Evolutionary conservation across 768 basidiomycete genomes (phyloP), one percentile per base, ranked within the genome.

Genomic region (Lactarius tabidus): DNA sequence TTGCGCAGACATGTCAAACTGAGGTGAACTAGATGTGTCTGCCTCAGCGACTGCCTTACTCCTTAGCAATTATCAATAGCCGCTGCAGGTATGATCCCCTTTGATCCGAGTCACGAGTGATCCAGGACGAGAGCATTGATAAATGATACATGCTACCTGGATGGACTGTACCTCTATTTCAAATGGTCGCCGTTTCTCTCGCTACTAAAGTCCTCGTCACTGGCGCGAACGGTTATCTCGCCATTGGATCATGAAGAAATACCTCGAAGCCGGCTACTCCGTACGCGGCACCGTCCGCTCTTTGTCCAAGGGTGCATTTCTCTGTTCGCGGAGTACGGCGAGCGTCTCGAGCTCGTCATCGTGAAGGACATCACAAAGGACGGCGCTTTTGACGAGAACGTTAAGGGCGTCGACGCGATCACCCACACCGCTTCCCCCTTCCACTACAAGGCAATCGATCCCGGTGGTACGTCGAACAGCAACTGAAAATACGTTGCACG

Each of bases 361-460:
- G 89, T 93, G 0, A 79, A 83, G 53, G 91, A 95, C 70, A 88
- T 93, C 66, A 78, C 78, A 9, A 72, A 79, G 75, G 83, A 83
- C 56, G 57, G 77, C 9, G 89, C 87, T 1, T 95, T 92, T 67
- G 90, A 93, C 72, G 85, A 90, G 59, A 90, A 85, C 0, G 88
- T 93, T 64, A 83, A 86, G 72, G 90, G 82, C 1, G 85, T 93
- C 9, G 86, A 90, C 64, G 92, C 82, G 0, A 83, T 94, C 59
- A 80, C 78, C 41, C 90, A 91, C 70, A 84, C 80, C 2, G 88
- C 88, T 0, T 89, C 88, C 1, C 89, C 89, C 1, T 80, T 85
- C 70, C 76, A 81, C 60, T 65, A 77, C 29, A 75, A 80, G 1
- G 79, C 76, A 1, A 75, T 78, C n/a, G 79, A 85, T 43, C 76